Percentiles rank a stretch among this genome's conserved stretches.
Evolutionary conservation across 1,139 yeast species (phyloP).

Genomic region (Lodderomyces metapsilosis): DNA sequence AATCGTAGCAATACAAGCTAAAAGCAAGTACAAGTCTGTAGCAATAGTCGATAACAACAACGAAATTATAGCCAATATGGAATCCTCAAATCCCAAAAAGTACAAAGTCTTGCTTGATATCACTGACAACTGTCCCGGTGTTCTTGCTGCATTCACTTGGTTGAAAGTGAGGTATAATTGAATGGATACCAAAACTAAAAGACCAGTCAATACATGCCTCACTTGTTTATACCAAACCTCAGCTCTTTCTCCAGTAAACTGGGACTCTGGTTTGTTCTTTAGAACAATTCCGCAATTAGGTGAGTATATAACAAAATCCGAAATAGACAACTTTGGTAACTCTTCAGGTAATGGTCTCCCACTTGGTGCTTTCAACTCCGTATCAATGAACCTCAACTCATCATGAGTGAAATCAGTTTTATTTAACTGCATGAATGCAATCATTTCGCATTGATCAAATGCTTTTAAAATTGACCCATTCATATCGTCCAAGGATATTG

Average conservation of each 20-base stretch:
- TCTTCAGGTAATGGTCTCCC: slow-evolving; percentile 66
- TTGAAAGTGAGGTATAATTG: slow-evolving; percentile 39
- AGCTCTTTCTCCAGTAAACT: slow-evolving; percentile 54
- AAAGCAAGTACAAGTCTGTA: slow-evolving; percentile 59
- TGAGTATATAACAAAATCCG: slow-evolving; percentile 65
- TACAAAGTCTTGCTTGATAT: slow-evolving; percentile 41
- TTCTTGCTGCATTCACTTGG: slow-evolving; percentile 69
- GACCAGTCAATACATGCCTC: slow-evolving; percentile 46
- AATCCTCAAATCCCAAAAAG: slow-evolving; percentile 73
- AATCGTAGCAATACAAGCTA: slow-evolving; percentile 68
- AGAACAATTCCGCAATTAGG: slow-evolving; percentile 82
- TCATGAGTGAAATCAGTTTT: slow-evolving; percentile 53
- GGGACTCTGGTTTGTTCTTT: slow-evolving; percentile 26
- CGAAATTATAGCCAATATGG: slow-evolving; percentile 61
- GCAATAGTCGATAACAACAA: slow-evolving; percentile 57
- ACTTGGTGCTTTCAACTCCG: slow-evolving; percentile 65
- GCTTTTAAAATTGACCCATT: slow-evolving; percentile 35
- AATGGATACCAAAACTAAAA: slow-evolving; percentile 39
- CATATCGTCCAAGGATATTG: slow-evolving; percentile 38
- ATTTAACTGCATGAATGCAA: slow-evolving; percentile 65
- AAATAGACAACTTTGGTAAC: slow-evolving; percentile 56
- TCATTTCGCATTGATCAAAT: slow-evolving; percentile 65
- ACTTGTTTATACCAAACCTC: slow-evolving; percentile 48
- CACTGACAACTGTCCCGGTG: slow-evolving; percentile 70
- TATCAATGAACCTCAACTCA: slow-evolving; percentile 62